Evolutionary conservation across 2,329 filamentous ascomycete genomes (phyloP).

Genomic region (Aspergillus sp.): DNA sequence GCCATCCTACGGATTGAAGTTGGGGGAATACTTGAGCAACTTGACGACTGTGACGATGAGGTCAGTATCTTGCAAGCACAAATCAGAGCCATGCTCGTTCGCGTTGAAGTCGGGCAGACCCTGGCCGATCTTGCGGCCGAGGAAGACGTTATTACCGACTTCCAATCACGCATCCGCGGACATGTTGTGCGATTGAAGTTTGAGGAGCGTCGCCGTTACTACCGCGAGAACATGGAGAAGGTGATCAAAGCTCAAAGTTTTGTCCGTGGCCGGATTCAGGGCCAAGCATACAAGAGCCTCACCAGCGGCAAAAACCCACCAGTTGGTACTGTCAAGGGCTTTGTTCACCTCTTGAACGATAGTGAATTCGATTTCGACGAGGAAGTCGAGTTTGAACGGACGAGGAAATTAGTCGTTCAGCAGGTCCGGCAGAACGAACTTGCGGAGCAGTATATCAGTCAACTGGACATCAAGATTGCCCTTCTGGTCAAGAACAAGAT

Average conservation of each 20-base stretch:
- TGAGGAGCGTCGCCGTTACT: constrained; percentile 81
- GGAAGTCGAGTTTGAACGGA: constrained; percentile 91
- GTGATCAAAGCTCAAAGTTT: constrained; percentile 99
- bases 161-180: constrained; percentile 74
- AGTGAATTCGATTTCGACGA: constrained; percentile 99
- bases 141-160: constrained; percentile 70
- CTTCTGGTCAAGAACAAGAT: constrained; percentile 99
- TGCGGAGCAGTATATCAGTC: constrained; percentile 96
- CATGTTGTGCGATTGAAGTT: constrained; percentile 73
- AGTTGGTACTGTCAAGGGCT: constrained; percentile 95
- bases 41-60: constrained; percentile 66
- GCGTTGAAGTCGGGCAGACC: constrained; percentile 70
- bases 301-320: constrained; percentile 96
- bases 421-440: constrained; percentile 97
- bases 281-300: constrained; percentile 95
- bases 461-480: constrained; percentile 98
- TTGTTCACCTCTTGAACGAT: constrained; percentile 95
- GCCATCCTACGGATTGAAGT: constrained; percentile 40
- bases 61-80: constrained; percentile 72
- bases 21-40: constrained; percentile 61
- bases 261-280: constrained; percentile 89
- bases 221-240: constrained; percentile 96
- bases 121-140: constrained; percentile 78
- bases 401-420: constrained; percentile 94
- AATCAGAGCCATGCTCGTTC: constrained; percentile 74